phyloP scores from a whole-genome alignment of 192 early-diverging fungal species.

The Lunasporangiospora selenospora region DNA sequence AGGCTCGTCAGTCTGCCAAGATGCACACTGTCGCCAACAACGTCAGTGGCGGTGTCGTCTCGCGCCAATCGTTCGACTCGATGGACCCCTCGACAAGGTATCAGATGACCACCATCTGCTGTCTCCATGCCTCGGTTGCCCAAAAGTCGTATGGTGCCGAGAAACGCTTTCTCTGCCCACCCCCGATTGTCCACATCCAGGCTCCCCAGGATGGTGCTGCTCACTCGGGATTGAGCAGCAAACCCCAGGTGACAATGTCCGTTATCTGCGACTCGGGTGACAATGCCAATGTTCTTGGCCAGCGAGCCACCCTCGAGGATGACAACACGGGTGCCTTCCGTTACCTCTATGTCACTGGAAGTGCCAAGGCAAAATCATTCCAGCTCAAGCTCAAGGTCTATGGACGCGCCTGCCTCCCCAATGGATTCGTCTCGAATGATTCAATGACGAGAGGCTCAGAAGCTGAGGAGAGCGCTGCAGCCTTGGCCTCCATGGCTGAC shows the following conservation, averaged over 20 bases:
- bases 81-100: slow-evolving; percentile 27
- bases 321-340: slow-evolving; percentile 70
- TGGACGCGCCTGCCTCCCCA: slow-evolving; percentile 48
- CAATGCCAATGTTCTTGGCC: slow-evolving; percentile 46
- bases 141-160: slow-evolving; percentile 96
- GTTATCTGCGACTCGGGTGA: slow-evolving; percentile 63
- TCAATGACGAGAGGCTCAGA: slow-evolving; percentile 4
- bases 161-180: slow-evolving; percentile 84
- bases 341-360: slow-evolving; percentile 78
- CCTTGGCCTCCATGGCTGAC: slow-evolving; percentile 33
- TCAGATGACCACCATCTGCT: slow-evolving; percentile 77
- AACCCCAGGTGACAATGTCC: slow-evolving; percentile 67
- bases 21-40: background rate
- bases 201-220: slow-evolving; percentile 39
- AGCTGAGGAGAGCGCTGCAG: slow-evolving; percentile 12
- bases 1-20: slow-evolving; percentile 18
- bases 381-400: slow-evolving; percentile 71
- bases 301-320: slow-evolving; percentile 59
- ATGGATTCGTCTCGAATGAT: slow-evolving; percentile 20
- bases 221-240: slow-evolving; percentile 50
- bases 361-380: slow-evolving; percentile 83
- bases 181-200: slow-evolving; percentile 72
- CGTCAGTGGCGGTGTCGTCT: slow-evolving; percentile 1
- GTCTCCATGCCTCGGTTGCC: slow-evolving; percentile 82
- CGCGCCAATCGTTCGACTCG: slow-evolving; percentile 23